Percentiles rank a stretch among this genome's conserved stretches.
These are phyloP conservation scores for Rhizoclosmatium sp. DNA, from an alignment of 192 early-diverging fungal genomes.

Conservation along the genomic window DNA sequence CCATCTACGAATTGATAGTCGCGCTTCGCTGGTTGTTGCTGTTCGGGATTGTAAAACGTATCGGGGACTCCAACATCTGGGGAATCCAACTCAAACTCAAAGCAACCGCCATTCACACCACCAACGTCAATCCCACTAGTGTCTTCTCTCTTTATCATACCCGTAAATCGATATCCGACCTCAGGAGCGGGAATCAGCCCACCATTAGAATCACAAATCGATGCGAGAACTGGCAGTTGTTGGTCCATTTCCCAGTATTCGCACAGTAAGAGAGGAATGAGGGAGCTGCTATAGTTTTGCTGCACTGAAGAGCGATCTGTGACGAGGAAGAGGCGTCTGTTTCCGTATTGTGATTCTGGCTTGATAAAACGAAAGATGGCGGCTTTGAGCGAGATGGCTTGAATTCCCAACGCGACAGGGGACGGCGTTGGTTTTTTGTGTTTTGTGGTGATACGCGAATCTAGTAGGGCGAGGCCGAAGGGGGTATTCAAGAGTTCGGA, in stretches of 20 bases:
- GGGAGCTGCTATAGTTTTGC: neutral
- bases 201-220: neutral
- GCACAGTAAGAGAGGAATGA: constrained; percentile 8
- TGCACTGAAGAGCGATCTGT: neutral
- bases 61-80: neutral
- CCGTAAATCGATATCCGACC: neutral
- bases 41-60: neutral
- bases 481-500: neutral
- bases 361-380: neutral
- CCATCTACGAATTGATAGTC: neutral
- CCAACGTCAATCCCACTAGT: neutral
- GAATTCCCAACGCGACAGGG: neutral
- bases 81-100: neutral
- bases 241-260: constrained; percentile 16
- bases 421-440: too few species aligned
- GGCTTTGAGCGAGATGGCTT: neutral
- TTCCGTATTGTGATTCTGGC: too few species aligned
- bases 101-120: neutral
- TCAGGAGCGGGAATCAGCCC: neutral
- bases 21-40: neutral
- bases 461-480: neutral
- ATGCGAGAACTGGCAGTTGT: neutral
- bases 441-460: neutral
- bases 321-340: neutral
- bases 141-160: constrained; percentile 3